Conservation (phyloP, 352 stramenopile species). For the Globisporangium ultimum region DNA sequence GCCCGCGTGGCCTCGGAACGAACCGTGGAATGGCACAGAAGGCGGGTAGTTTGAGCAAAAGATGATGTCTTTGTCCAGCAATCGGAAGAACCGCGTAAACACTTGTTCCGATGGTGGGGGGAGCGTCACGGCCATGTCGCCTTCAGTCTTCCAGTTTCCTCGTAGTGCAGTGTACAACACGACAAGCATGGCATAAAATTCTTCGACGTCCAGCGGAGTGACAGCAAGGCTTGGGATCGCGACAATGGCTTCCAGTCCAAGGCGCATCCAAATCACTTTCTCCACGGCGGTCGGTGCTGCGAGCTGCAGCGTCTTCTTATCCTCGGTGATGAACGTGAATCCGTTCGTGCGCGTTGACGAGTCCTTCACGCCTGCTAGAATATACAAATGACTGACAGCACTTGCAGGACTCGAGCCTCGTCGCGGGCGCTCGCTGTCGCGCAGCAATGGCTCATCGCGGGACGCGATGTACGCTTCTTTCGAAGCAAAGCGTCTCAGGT, state of each 20-base stretch:
- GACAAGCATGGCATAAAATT: constrained; percentile 89
- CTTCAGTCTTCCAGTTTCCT: constrained; percentile 79
- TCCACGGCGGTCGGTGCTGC: constrained; percentile 74
- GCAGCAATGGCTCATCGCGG: constrained; percentile 66
- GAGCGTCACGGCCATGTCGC: constrained; percentile 86
- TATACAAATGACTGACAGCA: constrained; percentile 72
- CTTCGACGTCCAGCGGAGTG: constrained; percentile 81
- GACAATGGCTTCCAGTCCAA: constrained; percentile 83
- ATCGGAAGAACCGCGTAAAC: constrained; percentile 83
- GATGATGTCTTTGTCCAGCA: constrained; percentile 84
- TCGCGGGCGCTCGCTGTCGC: constrained; percentile 36
- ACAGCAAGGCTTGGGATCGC: constrained; percentile 76
- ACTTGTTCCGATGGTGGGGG: constrained; percentile 83
- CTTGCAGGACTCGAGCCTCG: constrained; percentile 36
- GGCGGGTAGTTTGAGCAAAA: constrained; percentile 88
- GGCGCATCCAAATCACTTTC: constrained; percentile 87
- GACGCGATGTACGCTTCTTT: constrained; percentile 83
- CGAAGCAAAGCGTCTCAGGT: constrained; percentile 75
- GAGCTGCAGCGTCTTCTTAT: constrained; percentile 83
- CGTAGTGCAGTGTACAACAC: constrained; percentile 80
- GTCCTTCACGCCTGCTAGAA: constrained; percentile 81
- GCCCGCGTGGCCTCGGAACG: constrained; percentile 66
- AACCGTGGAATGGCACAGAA: constrained; percentile 85
- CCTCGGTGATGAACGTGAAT: constrained; percentile 87
- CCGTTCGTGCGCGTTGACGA: constrained; percentile 74